These are phyloP conservation scores for Prosopis cineraria DNA, from an alignment of 306 rosid species.

Conservation along the genomic window DNA sequence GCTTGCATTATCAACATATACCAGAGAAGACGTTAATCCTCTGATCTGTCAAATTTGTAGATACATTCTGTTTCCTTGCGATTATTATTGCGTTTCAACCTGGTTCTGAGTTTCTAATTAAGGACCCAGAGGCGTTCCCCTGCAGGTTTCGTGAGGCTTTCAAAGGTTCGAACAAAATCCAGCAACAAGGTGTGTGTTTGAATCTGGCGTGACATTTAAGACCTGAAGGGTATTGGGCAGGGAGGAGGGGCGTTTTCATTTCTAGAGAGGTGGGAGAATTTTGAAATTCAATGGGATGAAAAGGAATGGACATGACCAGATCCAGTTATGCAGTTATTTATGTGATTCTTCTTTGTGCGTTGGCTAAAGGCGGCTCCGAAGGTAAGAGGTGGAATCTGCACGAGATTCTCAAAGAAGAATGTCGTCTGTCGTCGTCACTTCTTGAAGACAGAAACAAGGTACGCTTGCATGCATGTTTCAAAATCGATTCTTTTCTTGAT, in stretches of 20 bases:
- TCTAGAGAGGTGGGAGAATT: slow-evolving; percentile 24
- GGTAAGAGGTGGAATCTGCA: slow-evolving; percentile 52
- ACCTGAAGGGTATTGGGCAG: slow-evolving; percentile 12
- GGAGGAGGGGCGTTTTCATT: not conserved
- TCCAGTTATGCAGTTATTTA: slow-evolving; percentile 53
- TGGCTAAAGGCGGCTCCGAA: slow-evolving; percentile 66
- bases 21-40: not conserved
- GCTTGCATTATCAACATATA: not conserved
- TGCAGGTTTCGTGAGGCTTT: slow-evolving; percentile 28
- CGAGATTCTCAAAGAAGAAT: slow-evolving; percentile 32
- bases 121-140: slow-evolving; percentile 27
- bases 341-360: slow-evolving; percentile 66
- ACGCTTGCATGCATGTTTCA: slow-evolving; percentile 31
- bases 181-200: slow-evolving; percentile 12
- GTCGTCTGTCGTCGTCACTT: slow-evolving; percentile 10
- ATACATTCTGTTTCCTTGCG: not conserved
- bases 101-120: slow-evolving; percentile 29
- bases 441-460: slow-evolving; percentile 51
- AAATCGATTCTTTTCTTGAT: not conserved
- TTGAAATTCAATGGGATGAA: slow-evolving; percentile 67
- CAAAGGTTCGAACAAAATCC: slow-evolving; percentile 12
- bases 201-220: slow-evolving; percentile 1
- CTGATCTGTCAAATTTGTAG: not conserved
- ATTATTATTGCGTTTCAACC: slow-evolving; percentile 27
- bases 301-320: slow-evolving; percentile 65